Percentiles rank a stretch among this genome's conserved stretches.
Evolutionary conservation across 1,139 yeast species (phyloP).

Genomic region (Geotrichum siamense): DNA sequence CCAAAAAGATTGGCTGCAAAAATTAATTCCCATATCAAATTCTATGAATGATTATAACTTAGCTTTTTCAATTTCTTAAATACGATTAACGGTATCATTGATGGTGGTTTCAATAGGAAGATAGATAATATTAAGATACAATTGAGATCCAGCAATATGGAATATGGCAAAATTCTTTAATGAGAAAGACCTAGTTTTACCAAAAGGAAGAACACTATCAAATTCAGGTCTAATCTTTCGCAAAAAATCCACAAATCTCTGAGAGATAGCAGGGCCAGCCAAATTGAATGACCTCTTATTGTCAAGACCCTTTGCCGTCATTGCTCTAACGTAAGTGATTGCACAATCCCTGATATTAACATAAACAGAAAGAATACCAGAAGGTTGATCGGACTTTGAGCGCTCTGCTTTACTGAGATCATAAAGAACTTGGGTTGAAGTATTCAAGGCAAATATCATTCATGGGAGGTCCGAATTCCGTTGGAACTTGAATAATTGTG

Average conservation of each 20-base stretch:
- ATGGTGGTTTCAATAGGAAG: slow-evolving; percentile 23
- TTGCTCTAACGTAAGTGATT: slow-evolving; percentile 18
- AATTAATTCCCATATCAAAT: neutral
- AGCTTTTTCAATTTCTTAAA: slow-evolving; percentile 13
- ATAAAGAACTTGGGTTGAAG: slow-evolving; percentile 22
- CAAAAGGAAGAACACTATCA: slow-evolving; percentile 11
- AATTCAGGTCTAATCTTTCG: slow-evolving; percentile 23
- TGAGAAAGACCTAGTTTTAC: slow-evolving; percentile 10
- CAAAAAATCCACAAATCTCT: slow-evolving; percentile 34
- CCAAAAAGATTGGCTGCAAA: too few species aligned
- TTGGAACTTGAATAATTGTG: slow-evolving; percentile 41
- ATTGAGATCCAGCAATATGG: slow-evolving; percentile 21
- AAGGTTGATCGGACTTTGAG: slow-evolving; percentile 1
- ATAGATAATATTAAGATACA: slow-evolving; percentile 23
- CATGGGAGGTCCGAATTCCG: slow-evolving; percentile 43
- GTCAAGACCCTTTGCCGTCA: slow-evolving; percentile 25
- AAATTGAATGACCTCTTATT: slow-evolving; percentile 39
- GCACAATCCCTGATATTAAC: slow-evolving; percentile 18
- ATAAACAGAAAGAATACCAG: slow-evolving; percentile 10
- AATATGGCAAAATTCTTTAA: slow-evolving; percentile 8
- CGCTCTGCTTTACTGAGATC: slow-evolving; percentile 1
- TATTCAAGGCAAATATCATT: slow-evolving; percentile 28
- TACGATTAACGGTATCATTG: slow-evolving; percentile 21
- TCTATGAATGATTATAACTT: neutral
- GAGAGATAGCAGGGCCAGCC: slow-evolving; percentile 31